These are phyloP conservation scores for Moniliophthora roreri DNA, from an alignment of 1,284 basidiomycete genomes.

Conservation along the genomic window DNA sequence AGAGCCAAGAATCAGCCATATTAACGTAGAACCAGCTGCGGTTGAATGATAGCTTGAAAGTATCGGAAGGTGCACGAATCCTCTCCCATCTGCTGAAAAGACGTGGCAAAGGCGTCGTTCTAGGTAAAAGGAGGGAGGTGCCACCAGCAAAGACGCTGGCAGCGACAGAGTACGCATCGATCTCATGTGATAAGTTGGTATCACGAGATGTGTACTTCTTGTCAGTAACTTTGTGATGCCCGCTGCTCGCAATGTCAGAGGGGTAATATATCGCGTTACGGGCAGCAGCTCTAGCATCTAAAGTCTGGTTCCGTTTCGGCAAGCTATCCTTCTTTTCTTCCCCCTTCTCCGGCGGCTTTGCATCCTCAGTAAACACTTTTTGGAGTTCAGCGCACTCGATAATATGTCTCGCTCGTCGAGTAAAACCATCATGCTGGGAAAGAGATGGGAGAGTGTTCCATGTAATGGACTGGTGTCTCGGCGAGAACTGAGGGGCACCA, in stretches of 20 bases:
- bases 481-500: slow-evolving; percentile 38
- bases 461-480: slow-evolving; percentile 35
- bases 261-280: slow-evolving; percentile 9
- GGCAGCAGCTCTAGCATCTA: slow-evolving; percentile 10
- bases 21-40: neutral
- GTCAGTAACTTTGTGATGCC: neutral
- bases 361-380: slow-evolving; percentile 15
- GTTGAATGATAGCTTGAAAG: slow-evolving; percentile 5
- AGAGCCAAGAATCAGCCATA: neutral
- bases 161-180: too few species aligned
- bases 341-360: neutral
- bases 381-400: slow-evolving; percentile 18
- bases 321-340: neutral
- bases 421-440: slow-evolving; percentile 27
- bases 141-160: neutral
- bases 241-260: neutral
- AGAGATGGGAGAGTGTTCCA: slow-evolving; percentile 31
- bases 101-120: too few species aligned
- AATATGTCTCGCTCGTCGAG: slow-evolving; percentile 14
- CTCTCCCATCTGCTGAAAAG: slow-evolving; percentile 1
- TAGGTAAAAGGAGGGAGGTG: neutral
- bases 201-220: neutral
- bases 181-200: neutral
- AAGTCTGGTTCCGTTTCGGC: neutral
- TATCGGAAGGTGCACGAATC: neutral